Evolutionary conservation across 2,329 filamentous ascomycete species (phyloP), one percentile per base, ranked within the genome.

Genomic region (Diaporthe citriasiana): DNA sequence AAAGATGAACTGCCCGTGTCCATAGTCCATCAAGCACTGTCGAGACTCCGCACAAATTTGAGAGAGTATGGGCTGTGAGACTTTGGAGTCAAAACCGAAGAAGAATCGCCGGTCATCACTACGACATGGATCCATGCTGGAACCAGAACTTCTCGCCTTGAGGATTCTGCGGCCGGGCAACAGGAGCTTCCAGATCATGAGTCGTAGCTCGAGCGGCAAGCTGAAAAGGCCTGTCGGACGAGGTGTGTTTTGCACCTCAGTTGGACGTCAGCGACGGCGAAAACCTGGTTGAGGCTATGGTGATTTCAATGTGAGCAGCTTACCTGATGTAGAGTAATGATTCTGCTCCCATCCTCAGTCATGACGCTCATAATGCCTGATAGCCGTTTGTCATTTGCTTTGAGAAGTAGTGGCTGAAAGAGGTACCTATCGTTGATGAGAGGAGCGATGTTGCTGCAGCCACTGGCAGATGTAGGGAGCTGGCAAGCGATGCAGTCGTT

Each of bases 1-100:
- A 27, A 66, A 66, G 30, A 51, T n/a, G 60, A 51, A 51, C 22
- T 38, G 45, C 19, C 60, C 45, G 2, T 66, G 22, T 17, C 60
- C 45, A 50, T 51, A 12, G 17, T 66, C 13, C 42, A 51, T 8
- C 22, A 66, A 30, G 4, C 30, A 66, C 42, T 66, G 30, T 7
- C 45, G 45, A 12, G 60, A 66, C 8, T 66, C 45, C 17, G 45
- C 42, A 12, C 60, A 66, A n/a, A 66, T 66, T 22, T 66, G 45
- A 8, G 63, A 53, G 63, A 53, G 45, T 33, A 68, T 68, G 47
- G 63, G 63, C 22, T 68, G 47, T 17, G 47, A 53, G 63, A 30
- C n/a, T 51, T 53, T 40, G n/a, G 47, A 40, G 60, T 66, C 30
- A 13, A 66, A 51, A 22, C 60, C 45, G 27, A 66, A 66, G 25